A percentile compares a stretch with the other conserved stretches of the same genome.
phyloP scores from a whole-genome alignment of 768 basidiomycete species.

The Suillus lakei region DNA sequence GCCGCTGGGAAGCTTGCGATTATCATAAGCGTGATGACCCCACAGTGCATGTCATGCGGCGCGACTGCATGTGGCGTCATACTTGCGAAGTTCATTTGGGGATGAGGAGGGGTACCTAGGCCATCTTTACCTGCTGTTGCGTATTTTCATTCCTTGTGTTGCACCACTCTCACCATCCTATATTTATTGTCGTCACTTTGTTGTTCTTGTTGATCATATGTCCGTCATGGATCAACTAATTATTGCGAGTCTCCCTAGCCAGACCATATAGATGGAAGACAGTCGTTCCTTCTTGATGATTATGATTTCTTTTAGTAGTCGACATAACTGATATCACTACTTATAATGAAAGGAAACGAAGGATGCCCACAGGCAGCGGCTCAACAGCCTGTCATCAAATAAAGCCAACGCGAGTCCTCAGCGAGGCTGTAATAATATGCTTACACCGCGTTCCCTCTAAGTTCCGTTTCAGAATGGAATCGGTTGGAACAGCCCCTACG shows the following conservation, averaged over 20 bases:
- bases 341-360: no score
- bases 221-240: no score
- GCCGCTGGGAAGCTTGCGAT: not conserved
- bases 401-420: not conserved
- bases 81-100: not conserved
- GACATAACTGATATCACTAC: no score
- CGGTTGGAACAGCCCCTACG: not conserved
- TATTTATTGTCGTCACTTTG: no score
- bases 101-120: not conserved
- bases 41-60: not conserved
- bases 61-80: not conserved
- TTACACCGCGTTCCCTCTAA: no score
- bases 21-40: not conserved
- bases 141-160: not conserved
- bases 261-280: no score
- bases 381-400: not conserved
- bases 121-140: not conserved
- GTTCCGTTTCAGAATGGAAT: not conserved
- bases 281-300: no score
- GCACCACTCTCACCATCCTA: not conserved
- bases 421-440: not conserved
- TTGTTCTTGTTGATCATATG: no score
- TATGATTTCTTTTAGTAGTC: no score
- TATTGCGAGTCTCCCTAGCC: no score
- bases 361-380: no score